Evolutionary conservation across 352 stramenopile species (phyloP).

Genomic region (Phytophthora hibernalis): DNA sequence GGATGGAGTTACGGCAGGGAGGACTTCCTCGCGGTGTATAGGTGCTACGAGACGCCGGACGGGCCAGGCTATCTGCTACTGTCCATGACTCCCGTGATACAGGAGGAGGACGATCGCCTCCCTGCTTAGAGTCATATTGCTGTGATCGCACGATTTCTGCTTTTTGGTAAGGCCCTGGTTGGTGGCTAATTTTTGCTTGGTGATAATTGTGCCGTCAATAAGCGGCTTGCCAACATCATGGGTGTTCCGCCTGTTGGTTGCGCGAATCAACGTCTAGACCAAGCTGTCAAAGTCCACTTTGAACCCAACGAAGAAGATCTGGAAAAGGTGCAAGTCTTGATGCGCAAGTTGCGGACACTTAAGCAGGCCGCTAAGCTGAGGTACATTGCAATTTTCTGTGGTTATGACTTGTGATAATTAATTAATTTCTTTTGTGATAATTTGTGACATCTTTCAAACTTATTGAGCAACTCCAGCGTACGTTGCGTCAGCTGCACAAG

Average conservation of each 20-base stretch:
- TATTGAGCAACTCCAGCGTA: no score
- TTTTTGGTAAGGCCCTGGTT: no score
- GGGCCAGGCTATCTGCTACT: neutral
- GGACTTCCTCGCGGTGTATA: constrained; percentile 4
- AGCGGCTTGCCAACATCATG: no score
- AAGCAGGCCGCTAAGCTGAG: constrained; percentile 20
- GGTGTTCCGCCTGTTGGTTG: neutral
- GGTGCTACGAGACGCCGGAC: neutral
- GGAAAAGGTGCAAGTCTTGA: constrained; percentile 33
- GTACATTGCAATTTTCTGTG: neutral
- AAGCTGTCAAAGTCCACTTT: neutral
- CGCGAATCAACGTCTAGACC: constrained; percentile 2
- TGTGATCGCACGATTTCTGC: neutral
- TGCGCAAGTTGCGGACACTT: constrained; percentile 33
- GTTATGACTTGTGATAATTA: neutral
- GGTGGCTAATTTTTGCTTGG: neutral
- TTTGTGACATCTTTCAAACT: no score
- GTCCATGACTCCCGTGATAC: constrained; percentile 2
- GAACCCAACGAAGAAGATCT: constrained; percentile 22
- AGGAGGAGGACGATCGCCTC: neutral
- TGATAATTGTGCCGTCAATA: constrained; percentile 7
- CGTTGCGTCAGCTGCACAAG: no score
- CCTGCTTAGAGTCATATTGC: neutral
- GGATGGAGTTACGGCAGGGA: neutral
- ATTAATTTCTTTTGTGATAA: no score